phyloP scores from a whole-genome alignment of 2,329 filamentous ascomycete species.

The Elsinoe batatas region DNA sequence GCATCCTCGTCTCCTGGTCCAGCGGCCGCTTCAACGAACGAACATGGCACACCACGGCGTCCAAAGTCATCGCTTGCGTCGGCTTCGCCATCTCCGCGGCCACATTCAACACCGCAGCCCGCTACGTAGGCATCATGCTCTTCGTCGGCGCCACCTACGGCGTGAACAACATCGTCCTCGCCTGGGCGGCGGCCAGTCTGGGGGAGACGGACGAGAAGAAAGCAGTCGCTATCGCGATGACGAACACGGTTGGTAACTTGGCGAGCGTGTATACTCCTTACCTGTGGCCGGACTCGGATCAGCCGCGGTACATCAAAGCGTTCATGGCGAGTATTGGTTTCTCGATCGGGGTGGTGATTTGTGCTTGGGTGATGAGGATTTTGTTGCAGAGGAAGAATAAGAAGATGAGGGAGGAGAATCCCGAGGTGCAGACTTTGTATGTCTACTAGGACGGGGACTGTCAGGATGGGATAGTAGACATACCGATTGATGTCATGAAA shows the following conservation, averaged over 20 bases:
- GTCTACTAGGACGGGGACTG: not conserved
- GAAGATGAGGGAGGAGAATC: conserved; percentile 18
- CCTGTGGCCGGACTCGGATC: conserved; percentile 24
- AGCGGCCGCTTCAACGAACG: conserved; percentile 33
- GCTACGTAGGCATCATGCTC: conserved; percentile 28
- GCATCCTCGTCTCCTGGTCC: conserved; percentile 29
- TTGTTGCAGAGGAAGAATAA: conserved; percentile 20
- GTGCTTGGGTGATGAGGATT: conserved; percentile 20
- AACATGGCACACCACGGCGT: conserved; percentile 30
- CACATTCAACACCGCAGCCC: conserved; percentile 22
- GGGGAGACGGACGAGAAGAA: conserved; percentile 21
- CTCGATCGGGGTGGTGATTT: conserved; percentile 21
- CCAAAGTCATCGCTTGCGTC: conserved; percentile 22
- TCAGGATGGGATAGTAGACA: not conserved
- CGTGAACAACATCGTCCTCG: conserved; percentile 48
- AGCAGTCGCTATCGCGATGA: conserved; percentile 21
- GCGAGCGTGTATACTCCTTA: conserved; percentile 29
- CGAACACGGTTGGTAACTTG: conserved; percentile 22
- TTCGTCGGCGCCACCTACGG: conserved; percentile 40
- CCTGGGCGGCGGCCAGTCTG: conserved; percentile 40
- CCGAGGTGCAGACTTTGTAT: conserved; percentile 13
- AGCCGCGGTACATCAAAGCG: conserved; percentile 25
- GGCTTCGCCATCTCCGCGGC: conserved; percentile 25
- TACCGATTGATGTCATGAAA: not conserved
- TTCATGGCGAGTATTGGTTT: conserved; percentile 26